Conservation (phyloP, 2,329 filamentous ascomycete genomes). For the Chrysoporthe austroafricana region DNA sequence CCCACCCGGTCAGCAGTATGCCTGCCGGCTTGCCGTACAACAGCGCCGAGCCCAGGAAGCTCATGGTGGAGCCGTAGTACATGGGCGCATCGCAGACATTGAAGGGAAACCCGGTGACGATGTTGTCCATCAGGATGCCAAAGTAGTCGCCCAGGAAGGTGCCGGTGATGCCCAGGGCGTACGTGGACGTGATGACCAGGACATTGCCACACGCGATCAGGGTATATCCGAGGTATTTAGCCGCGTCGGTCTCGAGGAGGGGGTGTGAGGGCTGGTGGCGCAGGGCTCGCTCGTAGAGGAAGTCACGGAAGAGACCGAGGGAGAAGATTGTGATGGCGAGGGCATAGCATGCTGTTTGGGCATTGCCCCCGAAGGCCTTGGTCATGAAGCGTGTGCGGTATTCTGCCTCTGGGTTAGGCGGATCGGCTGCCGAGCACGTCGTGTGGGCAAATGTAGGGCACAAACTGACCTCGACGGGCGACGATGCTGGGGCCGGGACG, state of each 20-base stretch:
- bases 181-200: constrained; percentile 88
- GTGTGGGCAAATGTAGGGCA: no score
- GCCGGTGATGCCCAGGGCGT: constrained; percentile 88
- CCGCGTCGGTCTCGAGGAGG: constrained; percentile 63
- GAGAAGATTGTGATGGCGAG: constrained; percentile 90
- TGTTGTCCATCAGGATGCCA: constrained; percentile 93
- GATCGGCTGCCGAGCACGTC: not conserved
- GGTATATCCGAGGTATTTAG: constrained; percentile 67
- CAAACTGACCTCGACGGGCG: constrained; percentile 19
- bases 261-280: constrained; percentile 76
- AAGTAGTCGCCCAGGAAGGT: constrained; percentile 99
- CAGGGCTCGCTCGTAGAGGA: constrained; percentile 84
- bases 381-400: constrained; percentile 91
- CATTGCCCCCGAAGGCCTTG: constrained; percentile 79
- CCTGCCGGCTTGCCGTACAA: constrained; percentile 88
- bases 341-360: constrained; percentile 82
- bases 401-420: constrained; percentile 50
- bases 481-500: constrained; percentile 22
- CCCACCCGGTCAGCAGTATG: constrained; percentile 73
- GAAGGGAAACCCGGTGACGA: constrained; percentile 95
- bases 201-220: constrained; percentile 79
- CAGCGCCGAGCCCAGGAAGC: constrained; percentile 86
- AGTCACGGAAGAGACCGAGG: constrained; percentile 86
- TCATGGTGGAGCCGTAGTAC: constrained; percentile 94
- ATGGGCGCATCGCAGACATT: constrained; percentile 89